Conservation (phyloP, 495 filamentous ascomycete genomes). For the Daldinia concentrica region DNA sequence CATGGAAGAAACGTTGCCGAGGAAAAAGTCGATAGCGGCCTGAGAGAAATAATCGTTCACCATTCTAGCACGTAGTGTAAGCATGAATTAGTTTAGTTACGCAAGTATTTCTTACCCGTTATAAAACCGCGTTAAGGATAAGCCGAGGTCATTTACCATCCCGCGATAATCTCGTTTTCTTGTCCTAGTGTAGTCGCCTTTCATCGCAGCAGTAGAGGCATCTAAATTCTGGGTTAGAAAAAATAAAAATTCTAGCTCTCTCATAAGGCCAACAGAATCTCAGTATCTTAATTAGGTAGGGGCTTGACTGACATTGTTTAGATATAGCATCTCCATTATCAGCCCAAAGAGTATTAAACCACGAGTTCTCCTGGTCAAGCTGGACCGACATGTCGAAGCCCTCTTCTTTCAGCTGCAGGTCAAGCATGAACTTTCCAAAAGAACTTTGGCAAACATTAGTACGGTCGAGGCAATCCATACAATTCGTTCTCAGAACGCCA, state of each 20-base stretch:
- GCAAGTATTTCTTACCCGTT: constrained; percentile 56
- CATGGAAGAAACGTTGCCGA: constrained; percentile 82
- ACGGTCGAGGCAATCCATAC: constrained; percentile 96
- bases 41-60: constrained; percentile 97
- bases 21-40: constrained; percentile 90
- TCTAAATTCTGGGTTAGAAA: constrained; percentile 54
- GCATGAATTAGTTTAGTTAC: not conserved
- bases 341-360: constrained; percentile 96
- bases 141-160: constrained; percentile 88
- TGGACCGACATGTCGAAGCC: constrained; percentile 75
- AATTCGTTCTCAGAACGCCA: constrained; percentile 88
- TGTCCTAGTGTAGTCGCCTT: constrained; percentile 94
- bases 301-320: constrained; percentile 59
- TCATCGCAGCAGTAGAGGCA: constrained; percentile 90
- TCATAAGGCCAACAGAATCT: not conserved
- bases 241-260: constrained; percentile 43
- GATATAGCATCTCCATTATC: constrained; percentile 87
- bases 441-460: constrained; percentile 95
- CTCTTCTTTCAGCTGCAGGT: constrained; percentile 76
- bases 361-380: constrained; percentile 75
- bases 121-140: constrained; percentile 80
- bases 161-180: constrained; percentile 90
- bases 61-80: constrained; percentile 71
- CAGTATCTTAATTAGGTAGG: not conserved
- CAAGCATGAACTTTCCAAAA: constrained; percentile 77